Evolutionary conservation across 164 flowering plant genomes (phyloP).

Genomic region (Nelumbo lutea): DNA sequence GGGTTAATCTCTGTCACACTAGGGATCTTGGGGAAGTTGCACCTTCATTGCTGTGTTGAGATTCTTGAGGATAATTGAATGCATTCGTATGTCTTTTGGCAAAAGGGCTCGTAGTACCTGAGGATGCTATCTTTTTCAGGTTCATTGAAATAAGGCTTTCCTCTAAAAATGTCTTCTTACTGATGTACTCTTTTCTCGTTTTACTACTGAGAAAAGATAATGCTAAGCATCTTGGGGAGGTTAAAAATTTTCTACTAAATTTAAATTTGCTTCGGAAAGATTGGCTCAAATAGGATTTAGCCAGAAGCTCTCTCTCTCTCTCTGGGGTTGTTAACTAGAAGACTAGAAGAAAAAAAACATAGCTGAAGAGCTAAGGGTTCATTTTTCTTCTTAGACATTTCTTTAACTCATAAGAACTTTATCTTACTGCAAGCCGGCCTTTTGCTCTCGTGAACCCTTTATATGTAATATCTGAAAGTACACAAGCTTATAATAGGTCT

Average conservation of each 20-base stretch:
- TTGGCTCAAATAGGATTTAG: not conserved
- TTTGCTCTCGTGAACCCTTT: constrained; percentile 7
- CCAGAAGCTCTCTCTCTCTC: not conserved
- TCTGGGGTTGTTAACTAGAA: too few relatives aligned
- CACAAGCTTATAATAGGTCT: constrained; percentile 14
- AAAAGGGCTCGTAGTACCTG: constrained; percentile 41
- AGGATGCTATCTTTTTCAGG: constrained; percentile 29
- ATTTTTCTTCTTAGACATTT: constrained; percentile 11
- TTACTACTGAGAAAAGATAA: not conserved
- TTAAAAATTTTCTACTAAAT: not conserved
- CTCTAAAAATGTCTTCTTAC: constrained; percentile 3
- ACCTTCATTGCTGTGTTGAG: constrained; percentile 19
- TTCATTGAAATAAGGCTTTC: constrained; percentile 26
- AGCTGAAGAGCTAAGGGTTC: not conserved
- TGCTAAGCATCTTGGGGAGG: not conserved
- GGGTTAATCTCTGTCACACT: not conserved
- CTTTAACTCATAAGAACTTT: not conserved
- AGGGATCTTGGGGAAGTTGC: constrained; percentile 12
- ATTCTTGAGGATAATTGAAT: constrained; percentile 32
- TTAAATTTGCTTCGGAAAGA: not conserved
- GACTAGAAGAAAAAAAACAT: too few relatives aligned
- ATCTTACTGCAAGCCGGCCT: not conserved
- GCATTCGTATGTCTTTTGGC: constrained; percentile 17
- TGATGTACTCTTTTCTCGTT: constrained; percentile 12
- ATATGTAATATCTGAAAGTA: constrained; percentile 15